These are phyloP conservation scores for Epichloe sibirici DNA, from an alignment of 2,329 filamentous ascomycete species.

Conservation along the genomic window DNA sequence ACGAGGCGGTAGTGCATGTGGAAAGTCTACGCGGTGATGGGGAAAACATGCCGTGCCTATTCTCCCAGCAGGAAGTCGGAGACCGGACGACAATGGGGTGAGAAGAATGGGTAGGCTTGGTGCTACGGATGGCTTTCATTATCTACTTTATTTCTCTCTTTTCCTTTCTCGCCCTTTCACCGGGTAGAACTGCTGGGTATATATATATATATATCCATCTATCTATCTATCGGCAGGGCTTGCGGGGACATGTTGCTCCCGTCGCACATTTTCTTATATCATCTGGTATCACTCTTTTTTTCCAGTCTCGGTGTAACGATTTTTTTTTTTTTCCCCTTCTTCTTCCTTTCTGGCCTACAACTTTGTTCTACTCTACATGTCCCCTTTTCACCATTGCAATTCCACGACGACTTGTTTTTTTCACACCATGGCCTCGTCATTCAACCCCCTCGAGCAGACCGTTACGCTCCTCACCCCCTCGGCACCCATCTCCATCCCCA, in stretches of 20 bases:
- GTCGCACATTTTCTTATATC: too few relatives aligned
- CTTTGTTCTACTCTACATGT: too few relatives aligned
- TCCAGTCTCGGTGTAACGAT: neutral
- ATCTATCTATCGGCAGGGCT: too few relatives aligned
- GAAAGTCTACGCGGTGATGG: neutral
- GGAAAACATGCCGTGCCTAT: neutral
- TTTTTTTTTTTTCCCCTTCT: neutral
- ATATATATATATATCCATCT: too few relatives aligned
- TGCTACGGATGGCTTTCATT: neutral
- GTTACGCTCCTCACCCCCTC: constrained; percentile 21
- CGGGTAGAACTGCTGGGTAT: neutral
- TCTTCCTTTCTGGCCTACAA: neutral
- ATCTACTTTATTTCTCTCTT: neutral
- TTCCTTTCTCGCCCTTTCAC: neutral
- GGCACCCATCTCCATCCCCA: constrained; percentile 18
- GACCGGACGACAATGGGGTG: neutral
- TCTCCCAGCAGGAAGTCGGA: neutral
- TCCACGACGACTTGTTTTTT: neutral
- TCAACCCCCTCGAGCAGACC: constrained; percentile 25
- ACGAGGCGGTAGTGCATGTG: neutral
- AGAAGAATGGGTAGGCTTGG: neutral
- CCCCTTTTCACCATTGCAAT: neutral
- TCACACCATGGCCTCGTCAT: constrained; percentile 5
- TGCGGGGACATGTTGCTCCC: too few relatives aligned
- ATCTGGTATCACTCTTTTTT: too few relatives aligned